Evolutionary conservation across 805 yeast species (phyloP).

Genomic region (Candida oleophila): DNA sequence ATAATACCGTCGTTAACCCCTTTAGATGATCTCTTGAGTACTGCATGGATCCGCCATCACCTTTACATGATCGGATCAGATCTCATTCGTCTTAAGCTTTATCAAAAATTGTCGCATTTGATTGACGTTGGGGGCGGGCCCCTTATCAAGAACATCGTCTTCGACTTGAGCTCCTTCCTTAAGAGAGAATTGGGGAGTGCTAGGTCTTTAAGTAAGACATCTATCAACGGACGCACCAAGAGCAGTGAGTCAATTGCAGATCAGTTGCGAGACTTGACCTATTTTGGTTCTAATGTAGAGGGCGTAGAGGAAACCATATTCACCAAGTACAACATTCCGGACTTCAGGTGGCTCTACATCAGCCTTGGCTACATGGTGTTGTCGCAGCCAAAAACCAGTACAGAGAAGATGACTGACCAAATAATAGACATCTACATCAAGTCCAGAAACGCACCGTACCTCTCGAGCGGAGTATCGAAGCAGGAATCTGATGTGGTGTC

Average conservation of each 20-base stretch:
- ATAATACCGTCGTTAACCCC: neutral
- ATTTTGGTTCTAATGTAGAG: slow-evolving; percentile 13
- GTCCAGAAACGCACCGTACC: slow-evolving; percentile 13
- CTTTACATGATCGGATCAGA: slow-evolving; percentile 35
- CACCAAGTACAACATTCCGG: slow-evolving; percentile 7
- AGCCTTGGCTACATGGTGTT: slow-evolving; percentile 27
- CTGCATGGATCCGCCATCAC: slow-evolving; percentile 32
- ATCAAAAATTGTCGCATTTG: slow-evolving; percentile 28
- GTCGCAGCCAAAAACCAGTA: slow-evolving; percentile 16
- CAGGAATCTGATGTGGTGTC: slow-evolving; percentile 10
- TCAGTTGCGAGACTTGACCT: slow-evolving; percentile 22
- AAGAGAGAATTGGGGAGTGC: slow-evolving; percentile 22
- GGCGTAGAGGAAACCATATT: slow-evolving; percentile 1
- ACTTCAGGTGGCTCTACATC: slow-evolving; percentile 23
- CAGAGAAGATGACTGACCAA: slow-evolving; percentile 27
- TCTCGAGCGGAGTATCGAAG: slow-evolving; percentile 7
- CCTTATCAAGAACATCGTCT: slow-evolving; percentile 29
- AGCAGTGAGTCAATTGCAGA: slow-evolving; percentile 12
- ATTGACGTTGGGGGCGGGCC: slow-evolving; percentile 32
- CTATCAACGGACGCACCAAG: slow-evolving; percentile 4
- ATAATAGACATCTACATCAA: slow-evolving; percentile 31
- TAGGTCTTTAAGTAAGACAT: neutral
- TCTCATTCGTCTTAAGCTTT: slow-evolving; percentile 29
- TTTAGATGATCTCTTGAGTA: slow-evolving; percentile 1
- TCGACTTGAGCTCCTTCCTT: slow-evolving; percentile 31